Evolutionary conservation across 2,329 filamentous ascomycete species (phyloP).

Genomic region (Cladosporium cucumerinum): DNA sequence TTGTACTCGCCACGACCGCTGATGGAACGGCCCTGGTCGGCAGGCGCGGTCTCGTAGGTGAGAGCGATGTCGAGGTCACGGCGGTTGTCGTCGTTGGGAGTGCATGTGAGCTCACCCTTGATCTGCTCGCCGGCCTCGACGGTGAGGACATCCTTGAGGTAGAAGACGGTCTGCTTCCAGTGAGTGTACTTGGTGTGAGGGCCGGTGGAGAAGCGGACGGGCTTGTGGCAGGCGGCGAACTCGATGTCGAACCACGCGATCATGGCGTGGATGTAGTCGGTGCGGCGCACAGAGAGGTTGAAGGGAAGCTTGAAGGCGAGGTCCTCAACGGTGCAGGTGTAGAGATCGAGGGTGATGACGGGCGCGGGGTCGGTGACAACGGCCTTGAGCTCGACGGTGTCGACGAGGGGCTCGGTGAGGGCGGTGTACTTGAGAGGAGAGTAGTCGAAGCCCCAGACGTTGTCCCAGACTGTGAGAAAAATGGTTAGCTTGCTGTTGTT

Average conservation of each 20-base stretch:
- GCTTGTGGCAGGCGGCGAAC: slow-evolving; percentile 97
- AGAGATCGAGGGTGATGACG: slow-evolving; percentile 86
- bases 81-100: slow-evolving; percentile 89
- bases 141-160: slow-evolving; percentile 87
- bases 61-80: slow-evolving; percentile 91
- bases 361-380: slow-evolving; percentile 87
- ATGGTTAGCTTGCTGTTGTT: slow-evolving; percentile 22
- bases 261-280: slow-evolving; percentile 93
- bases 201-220: slow-evolving; percentile 92
- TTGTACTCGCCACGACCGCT: slow-evolving; percentile 76
- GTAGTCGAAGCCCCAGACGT: slow-evolving; percentile 98
- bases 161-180: slow-evolving; percentile 99
- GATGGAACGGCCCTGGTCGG: slow-evolving; percentile 66
- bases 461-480: slow-evolving; percentile 82
- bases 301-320: slow-evolving; percentile 81
- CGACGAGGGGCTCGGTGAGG: slow-evolving; percentile 91
- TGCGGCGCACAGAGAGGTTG: slow-evolving; percentile 72
- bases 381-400: slow-evolving; percentile 96
- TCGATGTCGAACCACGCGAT: slow-evolving; percentile 99
- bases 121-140: slow-evolving; percentile 84
- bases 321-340: slow-evolving; percentile 71
- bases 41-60: slow-evolving; percentile 74
- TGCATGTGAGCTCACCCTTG: slow-evolving; percentile 69
- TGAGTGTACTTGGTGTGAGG: slow-evolving; percentile 99
- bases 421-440: slow-evolving; percentile 89